Percentiles rank a stretch among this genome's conserved stretches.
Evolutionary conservation across 768 basidiomycete genomes (phyloP).

Genomic region (Lactarius hengduanensis): DNA sequence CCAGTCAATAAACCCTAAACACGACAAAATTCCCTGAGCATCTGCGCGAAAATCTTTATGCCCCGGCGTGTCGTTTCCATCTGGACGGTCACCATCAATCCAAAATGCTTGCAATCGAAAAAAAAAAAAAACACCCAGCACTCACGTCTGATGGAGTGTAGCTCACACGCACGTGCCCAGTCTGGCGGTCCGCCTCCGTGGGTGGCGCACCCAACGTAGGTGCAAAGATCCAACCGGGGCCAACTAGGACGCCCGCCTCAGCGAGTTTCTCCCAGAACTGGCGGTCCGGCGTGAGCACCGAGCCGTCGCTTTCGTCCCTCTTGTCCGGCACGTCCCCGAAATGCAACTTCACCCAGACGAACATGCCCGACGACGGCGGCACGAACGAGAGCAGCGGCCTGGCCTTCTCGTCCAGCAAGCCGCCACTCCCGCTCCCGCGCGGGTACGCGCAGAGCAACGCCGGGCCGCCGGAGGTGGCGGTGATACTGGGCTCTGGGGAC

Average conservation of each 20-base stretch:
- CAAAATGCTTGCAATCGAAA: background rate
- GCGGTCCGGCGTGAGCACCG: constrained; percentile 48
- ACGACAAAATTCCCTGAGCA: constrained; percentile 20
- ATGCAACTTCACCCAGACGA: constrained; percentile 68
- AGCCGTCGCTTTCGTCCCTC: constrained; percentile 31
- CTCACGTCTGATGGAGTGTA: constrained; percentile 55
- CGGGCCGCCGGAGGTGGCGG: constrained; percentile 34
- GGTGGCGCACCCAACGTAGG: background rate
- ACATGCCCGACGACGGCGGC: constrained; percentile 81
- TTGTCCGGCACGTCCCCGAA: constrained; percentile 55
- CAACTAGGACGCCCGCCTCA: constrained; percentile 62
- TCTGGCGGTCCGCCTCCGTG: constrained; percentile 25
- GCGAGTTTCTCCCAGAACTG: constrained; percentile 62
- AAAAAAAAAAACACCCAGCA: constrained; percentile 1
- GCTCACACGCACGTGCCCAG: constrained; percentile 56
- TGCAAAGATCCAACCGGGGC: constrained; percentile 50
- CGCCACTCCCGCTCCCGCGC: too few relatives aligned
- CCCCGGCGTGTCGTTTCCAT: constrained; percentile 25
- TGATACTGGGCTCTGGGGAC: constrained; percentile 35
- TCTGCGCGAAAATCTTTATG: constrained; percentile 22
- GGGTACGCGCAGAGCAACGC: constrained; percentile 46
- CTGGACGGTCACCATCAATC: constrained; percentile 17
- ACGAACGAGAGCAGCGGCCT: constrained; percentile 60
- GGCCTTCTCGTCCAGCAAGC: constrained; percentile 38
- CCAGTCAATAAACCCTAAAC: background rate